Percentiles rank a stretch among this genome's conserved stretches.
Evolutionary conservation across 345 rosid species (phyloP).

Genomic region (Citrus hindsii): DNA sequence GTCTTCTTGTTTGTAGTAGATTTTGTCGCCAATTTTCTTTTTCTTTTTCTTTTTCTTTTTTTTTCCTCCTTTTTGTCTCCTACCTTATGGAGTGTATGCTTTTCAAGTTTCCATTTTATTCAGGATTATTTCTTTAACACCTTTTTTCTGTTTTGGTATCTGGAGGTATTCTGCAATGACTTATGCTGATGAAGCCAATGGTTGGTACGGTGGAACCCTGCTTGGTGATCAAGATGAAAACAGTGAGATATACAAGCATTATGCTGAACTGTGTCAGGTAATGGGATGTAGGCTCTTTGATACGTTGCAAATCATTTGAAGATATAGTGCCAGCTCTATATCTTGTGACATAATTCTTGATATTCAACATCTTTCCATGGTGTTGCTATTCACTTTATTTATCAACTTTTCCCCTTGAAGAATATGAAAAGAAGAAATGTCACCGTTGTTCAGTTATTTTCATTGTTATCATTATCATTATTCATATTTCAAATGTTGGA

Average conservation of each 20-base stretch:
- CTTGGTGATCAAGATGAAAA: slow-evolving; percentile 86
- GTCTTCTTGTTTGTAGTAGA: neutral
- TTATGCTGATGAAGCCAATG: slow-evolving; percentile 61
- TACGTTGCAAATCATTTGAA: neutral
- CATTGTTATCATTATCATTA: too few relatives aligned
- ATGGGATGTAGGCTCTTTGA: slow-evolving; percentile 11
- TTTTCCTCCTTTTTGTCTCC: too few relatives aligned
- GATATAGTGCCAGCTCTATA: neutral
- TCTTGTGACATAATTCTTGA: neutral
- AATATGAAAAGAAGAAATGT: neutral
- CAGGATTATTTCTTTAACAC: neutral
- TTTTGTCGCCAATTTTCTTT: neutral
- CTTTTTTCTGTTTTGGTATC: neutral
- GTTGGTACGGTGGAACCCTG: slow-evolving; percentile 93
- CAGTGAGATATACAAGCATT: slow-evolving; percentile 82
- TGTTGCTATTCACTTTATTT: neutral
- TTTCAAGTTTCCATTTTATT: neutral
- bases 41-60: too few relatives aligned
- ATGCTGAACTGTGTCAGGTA: slow-evolving; percentile 94
- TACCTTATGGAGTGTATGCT: neutral
- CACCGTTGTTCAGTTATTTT: neutral
- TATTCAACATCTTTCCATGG: neutral
- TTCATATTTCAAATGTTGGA: neutral
- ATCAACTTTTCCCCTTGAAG: neutral
- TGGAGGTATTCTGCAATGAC: slow-evolving; percentile 65